A percentile compares a stretch with the other conserved stretches of the same genome.
phyloP scores from a whole-genome alignment of 2,329 filamentous ascomycete genomes.

The Celoporthe dispersa region DNA sequence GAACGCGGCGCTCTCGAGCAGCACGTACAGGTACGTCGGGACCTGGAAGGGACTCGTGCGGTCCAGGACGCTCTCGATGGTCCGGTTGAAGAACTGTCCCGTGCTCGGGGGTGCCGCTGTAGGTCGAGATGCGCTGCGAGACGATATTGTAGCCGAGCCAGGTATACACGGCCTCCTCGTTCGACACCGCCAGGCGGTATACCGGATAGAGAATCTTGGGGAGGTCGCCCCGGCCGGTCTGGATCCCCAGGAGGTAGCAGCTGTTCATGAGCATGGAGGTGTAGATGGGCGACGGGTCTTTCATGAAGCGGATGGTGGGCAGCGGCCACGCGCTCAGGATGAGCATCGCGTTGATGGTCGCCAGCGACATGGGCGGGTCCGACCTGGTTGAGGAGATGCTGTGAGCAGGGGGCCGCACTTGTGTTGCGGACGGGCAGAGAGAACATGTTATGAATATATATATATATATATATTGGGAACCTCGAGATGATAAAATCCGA shows the following conservation, averaged over 20 bases:
- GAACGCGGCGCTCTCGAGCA: constrained; percentile 56
- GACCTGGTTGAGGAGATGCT: constrained; percentile 30
- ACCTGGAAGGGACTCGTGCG: constrained; percentile 45
- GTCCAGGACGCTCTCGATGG: constrained; percentile 51
- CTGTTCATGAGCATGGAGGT: constrained; percentile 52
- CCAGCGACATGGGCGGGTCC: constrained; percentile 48
- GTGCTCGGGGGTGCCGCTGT: constrained; percentile 52
- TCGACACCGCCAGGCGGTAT: constrained; percentile 48
- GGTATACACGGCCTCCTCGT: constrained; percentile 57
- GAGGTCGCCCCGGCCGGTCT: constrained; percentile 57
- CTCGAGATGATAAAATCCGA: no score
- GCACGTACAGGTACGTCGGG: constrained; percentile 49
- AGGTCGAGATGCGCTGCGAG: constrained; percentile 49
- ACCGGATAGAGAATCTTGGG: constrained; percentile 52
- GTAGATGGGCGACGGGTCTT: constrained; percentile 54
- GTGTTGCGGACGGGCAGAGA: no score
- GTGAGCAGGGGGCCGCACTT: neutral
- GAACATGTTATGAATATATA: neutral
- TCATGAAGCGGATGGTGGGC: constrained; percentile 54
- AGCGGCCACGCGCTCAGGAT: constrained; percentile 57
- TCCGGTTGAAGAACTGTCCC: constrained; percentile 51
- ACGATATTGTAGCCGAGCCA: constrained; percentile 60
- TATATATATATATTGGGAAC: neutral
- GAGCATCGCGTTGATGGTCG: constrained; percentile 56
- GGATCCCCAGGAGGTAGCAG: constrained; percentile 53